These are phyloP conservation scores for Leccinum boreale DNA, from an alignment of 768 basidiomycete species.

Conservation along the genomic window DNA sequence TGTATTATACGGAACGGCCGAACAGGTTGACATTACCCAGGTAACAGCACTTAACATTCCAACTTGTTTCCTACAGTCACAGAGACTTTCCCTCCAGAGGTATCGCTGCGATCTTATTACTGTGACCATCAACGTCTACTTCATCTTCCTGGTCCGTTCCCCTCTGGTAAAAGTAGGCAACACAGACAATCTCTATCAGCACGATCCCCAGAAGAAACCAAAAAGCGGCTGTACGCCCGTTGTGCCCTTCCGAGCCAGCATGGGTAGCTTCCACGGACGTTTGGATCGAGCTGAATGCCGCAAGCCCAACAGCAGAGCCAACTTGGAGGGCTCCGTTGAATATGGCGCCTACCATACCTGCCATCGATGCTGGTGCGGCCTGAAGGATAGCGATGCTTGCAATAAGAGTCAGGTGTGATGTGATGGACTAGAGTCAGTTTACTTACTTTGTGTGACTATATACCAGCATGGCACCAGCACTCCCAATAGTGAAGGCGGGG, in stretches of 20 bases:
- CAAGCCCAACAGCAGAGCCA: constrained; percentile 49
- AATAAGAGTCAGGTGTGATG: not conserved
- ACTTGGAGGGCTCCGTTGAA: constrained; percentile 54
- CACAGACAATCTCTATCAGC: constrained; percentile 28
- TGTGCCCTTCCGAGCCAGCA: constrained; percentile 32
- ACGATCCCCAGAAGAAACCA: constrained; percentile 43
- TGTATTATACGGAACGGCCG: no score
- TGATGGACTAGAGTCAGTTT: not conserved
- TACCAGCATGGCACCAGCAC: constrained; percentile 42
- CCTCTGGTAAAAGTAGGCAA: constrained; percentile 35
- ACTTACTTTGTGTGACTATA: constrained; percentile 50
- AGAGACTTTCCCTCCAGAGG: not conserved
- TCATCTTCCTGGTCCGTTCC: constrained; percentile 9
- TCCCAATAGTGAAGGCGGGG: constrained; percentile 49
- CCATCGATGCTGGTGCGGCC: constrained; percentile 44
- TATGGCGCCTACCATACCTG: constrained; percentile 54
- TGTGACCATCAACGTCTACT: not conserved
- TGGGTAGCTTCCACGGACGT: constrained; percentile 37
- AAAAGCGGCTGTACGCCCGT: constrained; percentile 43
- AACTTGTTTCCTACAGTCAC: not conserved
- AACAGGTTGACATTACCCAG: no score
- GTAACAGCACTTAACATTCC: no score
- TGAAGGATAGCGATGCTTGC: constrained; percentile 49
- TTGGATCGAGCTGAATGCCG: constrained; percentile 48
- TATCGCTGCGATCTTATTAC: not conserved